These are phyloP conservation scores for Gaertneriomyces sp. DNA, from an alignment of 192 early-diverging fungal species.

Conservation along the genomic window DNA sequence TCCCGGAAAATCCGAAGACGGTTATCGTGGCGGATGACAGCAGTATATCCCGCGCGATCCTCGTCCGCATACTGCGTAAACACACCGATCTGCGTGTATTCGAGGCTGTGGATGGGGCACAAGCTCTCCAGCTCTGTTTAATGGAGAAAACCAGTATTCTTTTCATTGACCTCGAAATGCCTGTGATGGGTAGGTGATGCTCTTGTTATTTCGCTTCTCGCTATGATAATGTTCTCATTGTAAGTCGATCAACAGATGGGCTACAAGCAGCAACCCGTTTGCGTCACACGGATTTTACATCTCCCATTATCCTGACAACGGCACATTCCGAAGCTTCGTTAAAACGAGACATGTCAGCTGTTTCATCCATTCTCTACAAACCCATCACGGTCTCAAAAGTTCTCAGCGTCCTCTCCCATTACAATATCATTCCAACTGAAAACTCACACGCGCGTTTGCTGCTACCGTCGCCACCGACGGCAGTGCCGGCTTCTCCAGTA, in stretches of 20 bases:
- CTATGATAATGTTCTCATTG: neutral
- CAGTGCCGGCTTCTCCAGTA: neutral
- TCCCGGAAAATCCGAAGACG: neutral
- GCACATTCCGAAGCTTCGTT: neutral
- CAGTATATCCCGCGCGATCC: constrained; percentile 10
- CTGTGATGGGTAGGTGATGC: constrained; percentile 10
- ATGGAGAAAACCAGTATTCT: neutral
- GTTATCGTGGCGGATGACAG: constrained; percentile 25
- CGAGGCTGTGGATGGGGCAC: constrained; percentile 14
- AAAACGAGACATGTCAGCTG: neutral
- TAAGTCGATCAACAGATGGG: neutral
- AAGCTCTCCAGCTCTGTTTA: constrained; percentile 19
- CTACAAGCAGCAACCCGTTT: constrained; percentile 8
- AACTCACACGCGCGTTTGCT: neutral
- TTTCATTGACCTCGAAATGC: constrained; percentile 21
- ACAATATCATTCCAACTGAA: neutral
- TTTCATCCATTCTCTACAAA: constrained; percentile 8
- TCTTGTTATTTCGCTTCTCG: constrained; percentile 1
- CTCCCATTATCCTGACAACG: constrained; percentile 24
- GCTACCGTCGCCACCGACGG: neutral
- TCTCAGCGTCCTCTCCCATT: neutral
- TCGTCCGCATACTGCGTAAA: constrained; percentile 15
- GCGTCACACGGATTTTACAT: constrained; percentile 11
- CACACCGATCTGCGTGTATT: constrained; percentile 9
- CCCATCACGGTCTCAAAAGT: constrained; percentile 7